Percentiles rank a stretch among this genome's conserved stretches.
phyloP scores from a whole-genome alignment of 768 basidiomycete species.

The Lentinula detonsa region DNA sequence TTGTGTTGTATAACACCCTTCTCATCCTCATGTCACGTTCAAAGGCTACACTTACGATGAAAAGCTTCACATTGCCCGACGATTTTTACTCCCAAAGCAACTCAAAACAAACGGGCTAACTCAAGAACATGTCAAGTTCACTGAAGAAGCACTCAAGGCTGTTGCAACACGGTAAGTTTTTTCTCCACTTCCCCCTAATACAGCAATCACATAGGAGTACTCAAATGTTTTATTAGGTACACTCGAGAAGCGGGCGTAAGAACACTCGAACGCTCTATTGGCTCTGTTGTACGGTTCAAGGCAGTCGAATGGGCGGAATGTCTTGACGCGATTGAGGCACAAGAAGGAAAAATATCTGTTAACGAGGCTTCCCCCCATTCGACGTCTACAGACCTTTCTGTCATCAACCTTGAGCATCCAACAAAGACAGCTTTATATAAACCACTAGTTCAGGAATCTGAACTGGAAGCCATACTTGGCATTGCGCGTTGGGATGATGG shows the following conservation, averaged over 20 bases:
- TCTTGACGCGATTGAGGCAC: slow-evolving; percentile 31
- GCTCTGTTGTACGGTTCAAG: slow-evolving; percentile 83
- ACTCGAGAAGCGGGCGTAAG: slow-evolving; percentile 94
- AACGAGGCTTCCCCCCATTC: not conserved
- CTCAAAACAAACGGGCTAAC: slow-evolving; percentile 71
- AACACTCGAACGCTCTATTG: slow-evolving; percentile 80
- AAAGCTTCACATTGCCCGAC: slow-evolving; percentile 83
- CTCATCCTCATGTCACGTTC: not conserved
- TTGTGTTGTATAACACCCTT: not conserved
- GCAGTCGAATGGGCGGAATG: slow-evolving; percentile 87
- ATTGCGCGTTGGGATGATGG: slow-evolving; percentile 66
- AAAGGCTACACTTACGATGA: slow-evolving; percentile 82
- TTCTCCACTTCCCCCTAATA: not conserved
- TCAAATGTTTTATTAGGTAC: slow-evolving; percentile 28
- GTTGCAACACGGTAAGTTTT: slow-evolving; percentile 49
- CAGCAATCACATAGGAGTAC: not conserved
- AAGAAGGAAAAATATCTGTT: slow-evolving; percentile 14
- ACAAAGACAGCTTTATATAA: slow-evolving; percentile 39
- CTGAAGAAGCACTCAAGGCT: slow-evolving; percentile 62
- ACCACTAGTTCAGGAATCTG: slow-evolving; percentile 52
- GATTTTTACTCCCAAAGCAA: slow-evolving; percentile 89
- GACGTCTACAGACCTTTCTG: slow-evolving; percentile 14
- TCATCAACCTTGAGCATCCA: slow-evolving; percentile 13
- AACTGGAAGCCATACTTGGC: slow-evolving; percentile 83
- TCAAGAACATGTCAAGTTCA: slow-evolving; percentile 53